Evolutionary conservation across 176 grass and related monocot species (phyloP).

Genomic region (Eleusine coracana): DNA sequence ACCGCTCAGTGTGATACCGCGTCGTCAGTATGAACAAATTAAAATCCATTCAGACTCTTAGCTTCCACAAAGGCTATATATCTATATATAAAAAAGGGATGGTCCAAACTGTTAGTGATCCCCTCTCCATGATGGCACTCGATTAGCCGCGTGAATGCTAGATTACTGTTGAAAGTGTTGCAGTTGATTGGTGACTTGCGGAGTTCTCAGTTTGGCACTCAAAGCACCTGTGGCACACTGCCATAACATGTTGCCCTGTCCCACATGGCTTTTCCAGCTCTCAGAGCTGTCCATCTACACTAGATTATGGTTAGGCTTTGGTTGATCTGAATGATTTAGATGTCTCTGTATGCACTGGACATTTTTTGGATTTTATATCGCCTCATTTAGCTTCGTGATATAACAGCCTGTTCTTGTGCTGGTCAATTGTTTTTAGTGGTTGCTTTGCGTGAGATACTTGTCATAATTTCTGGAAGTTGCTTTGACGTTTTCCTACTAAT

Average conservation of each 20-base stretch:
- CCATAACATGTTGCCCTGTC: conserved; percentile 36
- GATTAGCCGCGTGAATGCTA: neutral
- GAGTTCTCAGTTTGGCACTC: conserved; percentile 32
- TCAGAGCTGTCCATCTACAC: conserved; percentile 19
- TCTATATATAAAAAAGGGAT: neutral
- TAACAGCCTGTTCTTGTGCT: neutral
- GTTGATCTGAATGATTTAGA: conserved; percentile 34
- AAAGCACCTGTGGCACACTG: conserved; percentile 29
- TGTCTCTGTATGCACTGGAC: conserved; percentile 25
- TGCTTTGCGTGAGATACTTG: conserved; percentile 17
- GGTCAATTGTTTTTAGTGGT: conserved; percentile 10
- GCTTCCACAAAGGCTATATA: neutral
- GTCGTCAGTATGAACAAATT: neutral
- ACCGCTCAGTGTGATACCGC: neutral
- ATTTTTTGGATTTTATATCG: neutral
- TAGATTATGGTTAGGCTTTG: conserved; percentile 48
- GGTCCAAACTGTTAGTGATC: neutral
- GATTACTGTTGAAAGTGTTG: conserved; percentile 34
- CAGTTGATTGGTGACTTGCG: conserved; percentile 27
- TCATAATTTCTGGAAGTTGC: neutral
- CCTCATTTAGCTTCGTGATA: neutral
- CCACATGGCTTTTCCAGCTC: conserved; percentile 56
- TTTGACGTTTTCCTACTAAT: neutral
- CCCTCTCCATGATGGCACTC: neutral
- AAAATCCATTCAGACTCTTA: neutral